These are phyloP conservation scores for Hymenoscyphus salicellus DNA, from an alignment of 2,329 filamentous ascomycete species.

Conservation along the genomic window DNA sequence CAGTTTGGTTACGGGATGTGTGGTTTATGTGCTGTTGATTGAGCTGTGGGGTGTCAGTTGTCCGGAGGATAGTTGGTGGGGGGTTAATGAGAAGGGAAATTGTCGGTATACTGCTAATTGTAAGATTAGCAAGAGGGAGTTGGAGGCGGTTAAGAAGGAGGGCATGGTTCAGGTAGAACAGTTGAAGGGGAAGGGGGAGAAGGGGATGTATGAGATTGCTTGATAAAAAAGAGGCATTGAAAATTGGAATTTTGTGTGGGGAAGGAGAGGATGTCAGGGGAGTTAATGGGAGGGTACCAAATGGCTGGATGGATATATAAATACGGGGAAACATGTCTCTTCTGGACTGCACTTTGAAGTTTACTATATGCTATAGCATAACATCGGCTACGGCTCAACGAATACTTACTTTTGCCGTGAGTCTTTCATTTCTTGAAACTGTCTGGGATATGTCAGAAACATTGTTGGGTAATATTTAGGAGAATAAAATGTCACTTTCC, in stretches of 20 bases:
- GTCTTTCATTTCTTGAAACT: too few species aligned
- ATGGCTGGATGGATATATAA: not conserved
- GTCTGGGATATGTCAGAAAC: too few species aligned
- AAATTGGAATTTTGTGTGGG: not conserved
- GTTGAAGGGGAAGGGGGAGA: constrained; percentile 19
- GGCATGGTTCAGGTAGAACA: constrained; percentile 27
- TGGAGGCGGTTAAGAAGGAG: constrained; percentile 33
- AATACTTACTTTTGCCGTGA: too few species aligned
- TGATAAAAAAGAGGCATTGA: not conserved
- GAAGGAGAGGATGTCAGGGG: not conserved
- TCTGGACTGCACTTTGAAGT: not conserved
- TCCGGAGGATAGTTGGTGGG: constrained; percentile 44
- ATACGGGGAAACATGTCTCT: not conserved
- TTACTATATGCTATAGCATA: not conserved
- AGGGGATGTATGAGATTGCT: constrained; percentile 6
- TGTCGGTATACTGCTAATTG: constrained; percentile 45
- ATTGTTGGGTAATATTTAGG: too few species aligned
- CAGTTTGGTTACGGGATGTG: constrained; percentile 44
- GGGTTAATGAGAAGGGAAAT: constrained; percentile 38
- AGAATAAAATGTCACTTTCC: too few species aligned
- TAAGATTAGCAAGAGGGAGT: constrained; percentile 37
- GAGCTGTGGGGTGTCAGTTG: constrained; percentile 51
- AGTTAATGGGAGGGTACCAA: not conserved
- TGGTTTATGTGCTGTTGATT: constrained; percentile 46
- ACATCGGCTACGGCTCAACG: not conserved